phyloP scores from a whole-genome alignment of 1,284 basidiomycete species.

The Somion occarium region DNA sequence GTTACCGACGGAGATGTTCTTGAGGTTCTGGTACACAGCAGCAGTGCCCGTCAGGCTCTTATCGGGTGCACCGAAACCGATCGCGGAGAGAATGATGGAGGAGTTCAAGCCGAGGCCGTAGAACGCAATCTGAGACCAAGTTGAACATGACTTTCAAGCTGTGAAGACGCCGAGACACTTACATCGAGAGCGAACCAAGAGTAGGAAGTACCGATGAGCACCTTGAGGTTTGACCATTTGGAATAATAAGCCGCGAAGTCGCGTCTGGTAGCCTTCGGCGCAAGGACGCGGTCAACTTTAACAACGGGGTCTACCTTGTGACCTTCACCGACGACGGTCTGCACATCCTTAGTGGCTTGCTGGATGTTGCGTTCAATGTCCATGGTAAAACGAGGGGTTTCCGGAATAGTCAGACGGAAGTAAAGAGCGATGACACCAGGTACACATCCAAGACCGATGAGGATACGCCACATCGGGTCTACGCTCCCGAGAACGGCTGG shows the following conservation, averaged over 20 bases:
- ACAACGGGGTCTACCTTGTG: conserved; percentile 48
- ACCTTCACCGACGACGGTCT: conserved; percentile 57
- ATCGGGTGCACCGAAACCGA: conserved; percentile 48
- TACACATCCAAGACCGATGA: conserved; percentile 68
- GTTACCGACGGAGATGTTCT: conserved; percentile 57
- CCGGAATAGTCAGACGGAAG: conserved; percentile 75
- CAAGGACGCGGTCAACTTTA: conserved; percentile 50
- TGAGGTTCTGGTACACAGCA: conserved; percentile 45
- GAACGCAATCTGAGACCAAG: conserved; percentile 61
- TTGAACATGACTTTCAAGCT: conserved; percentile 14
- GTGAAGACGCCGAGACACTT: conserved; percentile 17
- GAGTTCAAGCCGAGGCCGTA: conserved; percentile 84
- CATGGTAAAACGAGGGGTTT: conserved; percentile 86
- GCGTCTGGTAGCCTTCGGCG: conserved; percentile 56
- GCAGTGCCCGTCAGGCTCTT: conserved; percentile 27
- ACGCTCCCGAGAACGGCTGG: conserved; percentile 38
- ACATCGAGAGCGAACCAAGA: conserved; percentile 80
- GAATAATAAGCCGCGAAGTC: conserved; percentile 66
- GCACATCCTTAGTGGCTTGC: conserved; percentile 66
- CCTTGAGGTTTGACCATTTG: conserved; percentile 60
- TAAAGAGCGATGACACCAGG: conserved; percentile 67
- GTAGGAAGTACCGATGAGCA: conserved; percentile 58
- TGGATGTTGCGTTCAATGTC: conserved; percentile 83
- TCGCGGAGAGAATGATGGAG: conserved; percentile 54
- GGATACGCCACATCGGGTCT: conserved; percentile 65